Base-by-base conservation (phyloP, 768 basidiomycete genomes). In the Porpolomopsis calyptriformis region DNA sequence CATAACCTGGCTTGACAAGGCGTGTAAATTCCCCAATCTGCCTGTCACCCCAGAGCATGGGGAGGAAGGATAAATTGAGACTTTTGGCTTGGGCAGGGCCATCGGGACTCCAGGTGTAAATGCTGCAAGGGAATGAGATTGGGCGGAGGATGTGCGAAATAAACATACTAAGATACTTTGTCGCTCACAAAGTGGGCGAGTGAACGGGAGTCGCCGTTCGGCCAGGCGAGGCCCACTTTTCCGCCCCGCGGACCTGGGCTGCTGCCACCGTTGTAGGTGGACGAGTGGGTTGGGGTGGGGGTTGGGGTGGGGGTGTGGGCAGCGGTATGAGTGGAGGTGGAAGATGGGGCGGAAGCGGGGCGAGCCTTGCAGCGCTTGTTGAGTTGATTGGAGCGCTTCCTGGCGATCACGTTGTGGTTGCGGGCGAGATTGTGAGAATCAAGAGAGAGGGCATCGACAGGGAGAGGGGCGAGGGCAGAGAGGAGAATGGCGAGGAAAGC, bases 171-270 rank as follows among this genome's bases (percentile, higher is more conserved):
- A 46, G 55, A 47, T 40, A 76, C 70, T 3, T 70, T 64, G 23
- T 29, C 47, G 20, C 70, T 72, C 42, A 69, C 64, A 59, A 76
- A 87, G 53, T 72, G 64, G 11, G 61, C 53, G 38, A 90, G 69
- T 39, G 70, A 61, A 26, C 61, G 46, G 49, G 70, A 64, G 48
- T 76, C 66, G 44, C 73, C 71, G 47, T 78, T 73, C 29, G 80
- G 70, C 82, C 85, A 90, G 18, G 73, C 82, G 16, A 83, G 58
- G 50, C 85, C 76, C 35, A 74, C 68, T 62, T 87, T 86, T 37
- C 59, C 63, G 14, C 33, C 18, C n/a, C n/a, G n/a, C n/a, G n/a
- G n/a, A n/a, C n/a, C n/a, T n/a, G n/a, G n/a, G 19, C 58, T 37
- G 34, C 26, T 29, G 41, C 31, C 43, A 37, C 44, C 48, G 29